A percentile compares a stretch with the other conserved stretches of the same genome.
phyloP scores from a whole-genome alignment of 345 rosid species.

The Rhizophora apiculata region DNA sequence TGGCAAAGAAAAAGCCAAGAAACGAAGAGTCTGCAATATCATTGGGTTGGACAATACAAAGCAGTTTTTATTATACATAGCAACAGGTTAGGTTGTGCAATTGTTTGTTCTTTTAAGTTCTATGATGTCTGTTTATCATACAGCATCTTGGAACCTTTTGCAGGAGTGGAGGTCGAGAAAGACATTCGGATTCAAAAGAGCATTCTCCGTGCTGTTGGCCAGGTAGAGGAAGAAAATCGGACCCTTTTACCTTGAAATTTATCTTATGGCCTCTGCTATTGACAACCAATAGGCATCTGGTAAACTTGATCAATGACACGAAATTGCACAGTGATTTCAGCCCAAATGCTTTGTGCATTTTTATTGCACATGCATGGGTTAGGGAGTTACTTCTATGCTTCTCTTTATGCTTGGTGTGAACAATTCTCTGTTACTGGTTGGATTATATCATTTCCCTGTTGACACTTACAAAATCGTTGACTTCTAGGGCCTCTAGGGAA shows the following conservation, averaged over 20 bases:
- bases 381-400: too few species aligned
- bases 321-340: not conserved
- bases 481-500: too few species aligned
- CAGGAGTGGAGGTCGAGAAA: constrained; percentile 79
- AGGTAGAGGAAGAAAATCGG: constrained; percentile 42
- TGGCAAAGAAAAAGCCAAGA: constrained; percentile 88
- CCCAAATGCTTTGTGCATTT: too few species aligned
- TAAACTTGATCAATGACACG: not conserved
- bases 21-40: constrained; percentile 68
- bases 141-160: constrained; percentile 18
- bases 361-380: too few species aligned
- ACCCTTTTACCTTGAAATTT: too few species aligned
- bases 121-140: constrained; percentile 11
- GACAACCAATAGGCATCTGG: constrained; percentile 5
- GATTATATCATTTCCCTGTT: too few species aligned
- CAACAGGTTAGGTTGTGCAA: constrained; percentile 51
- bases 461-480: too few species aligned
- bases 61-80: constrained; percentile 75
- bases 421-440: too few species aligned
- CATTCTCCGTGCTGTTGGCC: constrained; percentile 81
- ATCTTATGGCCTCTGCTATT: not conserved
- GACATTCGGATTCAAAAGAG: constrained; percentile 70
- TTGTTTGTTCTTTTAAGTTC: not conserved
- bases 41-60: constrained; percentile 74
- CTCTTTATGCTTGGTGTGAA: too few species aligned